These are phyloP conservation scores for Penicillium daleae DNA, from an alignment of 495 filamentous ascomycete species.

Conservation along the genomic window DNA sequence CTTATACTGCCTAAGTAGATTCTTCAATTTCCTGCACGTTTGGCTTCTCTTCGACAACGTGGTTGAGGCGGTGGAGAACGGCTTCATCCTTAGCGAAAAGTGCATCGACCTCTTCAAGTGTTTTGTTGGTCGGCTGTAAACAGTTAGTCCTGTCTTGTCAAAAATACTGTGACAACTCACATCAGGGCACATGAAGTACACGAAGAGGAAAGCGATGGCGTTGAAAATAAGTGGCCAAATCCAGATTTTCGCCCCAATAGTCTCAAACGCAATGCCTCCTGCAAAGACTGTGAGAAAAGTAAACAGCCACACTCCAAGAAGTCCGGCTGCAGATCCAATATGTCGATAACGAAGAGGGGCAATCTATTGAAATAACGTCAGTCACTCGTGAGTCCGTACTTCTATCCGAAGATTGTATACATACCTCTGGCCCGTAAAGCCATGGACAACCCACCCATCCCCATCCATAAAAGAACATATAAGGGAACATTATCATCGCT, in stretches of 20 bases:
- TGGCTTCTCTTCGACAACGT: background rate
- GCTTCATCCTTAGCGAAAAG: conserved; percentile 9
- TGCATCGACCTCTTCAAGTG: conserved; percentile 22
- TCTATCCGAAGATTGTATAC: background rate
- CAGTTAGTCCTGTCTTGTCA: background rate
- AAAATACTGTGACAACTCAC: background rate
- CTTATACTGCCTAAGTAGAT: background rate
- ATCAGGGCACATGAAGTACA: conserved; percentile 29
- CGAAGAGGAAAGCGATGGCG: conserved; percentile 16
- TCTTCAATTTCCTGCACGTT: background rate
- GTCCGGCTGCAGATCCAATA: conserved; percentile 29
- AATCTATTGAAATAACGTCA: conserved; percentile 12
- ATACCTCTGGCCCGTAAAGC: conserved; percentile 34
- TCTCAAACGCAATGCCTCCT: conserved; percentile 33
- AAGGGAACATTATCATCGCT: conserved; percentile 25
- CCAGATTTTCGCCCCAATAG: conserved; percentile 32
- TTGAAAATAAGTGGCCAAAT: conserved; percentile 30
- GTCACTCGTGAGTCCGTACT: background rate
- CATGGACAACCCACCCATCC: conserved; percentile 34
- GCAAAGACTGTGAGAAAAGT: conserved; percentile 39
- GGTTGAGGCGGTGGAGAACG: background rate
- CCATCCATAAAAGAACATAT: conserved; percentile 30
- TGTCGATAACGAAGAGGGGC: conserved; percentile 35
- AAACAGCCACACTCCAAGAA: conserved; percentile 35
- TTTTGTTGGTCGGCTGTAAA: conserved; percentile 18